Base-by-base conservation (phyloP, 257 asterid species). In the Buddleja alternifolia region DNA sequence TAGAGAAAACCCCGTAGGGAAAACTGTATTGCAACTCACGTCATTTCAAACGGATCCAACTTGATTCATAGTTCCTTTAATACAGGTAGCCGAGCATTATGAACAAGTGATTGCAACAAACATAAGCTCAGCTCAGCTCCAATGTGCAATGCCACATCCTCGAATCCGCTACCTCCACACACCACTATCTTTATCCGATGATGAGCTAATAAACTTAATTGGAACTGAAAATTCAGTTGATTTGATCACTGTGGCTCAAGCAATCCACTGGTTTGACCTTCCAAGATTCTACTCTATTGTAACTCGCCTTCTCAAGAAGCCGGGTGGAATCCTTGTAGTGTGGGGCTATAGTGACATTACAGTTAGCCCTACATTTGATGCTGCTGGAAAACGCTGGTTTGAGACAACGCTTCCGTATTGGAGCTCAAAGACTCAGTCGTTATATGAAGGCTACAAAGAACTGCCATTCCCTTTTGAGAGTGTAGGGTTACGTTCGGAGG, bases 261-360 rank as follows among this genome's bases (percentile, higher is more conserved):
- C 80, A 24, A 17, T 81, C 78, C 85, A 81, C 72, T 77, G 82
- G 82, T 81, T 81, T 14, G 78, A 81, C 70, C 85, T 81, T 1
- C 82, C 82, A 20, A 34, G 78, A 0, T 70, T 81, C n/a, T 81
- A 77, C 63, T 63, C 73, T 0, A 47, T 70, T 4, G 80, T 4
- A 0, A 70, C 10, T 10, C 71, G 76, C 61, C 60, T 77, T 52
- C 82, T 77, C 56, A 70, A 70, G 29, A 78, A 73, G 36, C 79
- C 79, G 29, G 59, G 74, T 4, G 77, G 79, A 8, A 59, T 78
- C 1, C 20, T 73, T 19, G 79, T 74, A 3, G 47, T 77, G 3
- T 78, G 82, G 80, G 75, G 82, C 15, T 76, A 76, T 48, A 53
- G 44, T 5, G 25, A 48, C 11, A 53, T 54, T 0, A 21, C 54